These are phyloP conservation scores for Leccinum incarnatum DNA, from an alignment of 768 basidiomycete genomes.

Conservation along the genomic window DNA sequence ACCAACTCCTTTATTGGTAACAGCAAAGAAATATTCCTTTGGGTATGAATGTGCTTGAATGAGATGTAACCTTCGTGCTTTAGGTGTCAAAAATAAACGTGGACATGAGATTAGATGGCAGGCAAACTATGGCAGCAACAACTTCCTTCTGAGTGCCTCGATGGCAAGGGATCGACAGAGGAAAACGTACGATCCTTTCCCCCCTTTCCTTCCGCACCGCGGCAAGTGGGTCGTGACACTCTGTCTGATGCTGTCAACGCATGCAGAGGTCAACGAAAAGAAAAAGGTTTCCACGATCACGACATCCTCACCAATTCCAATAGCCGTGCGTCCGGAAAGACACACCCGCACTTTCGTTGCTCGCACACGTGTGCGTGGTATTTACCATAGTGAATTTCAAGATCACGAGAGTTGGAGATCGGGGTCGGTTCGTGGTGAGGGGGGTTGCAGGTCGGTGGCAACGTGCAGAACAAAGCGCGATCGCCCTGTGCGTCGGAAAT, in stretches of 20 bases:
- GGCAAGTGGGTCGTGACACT: conserved; percentile 87
- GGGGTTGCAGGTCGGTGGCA: conserved; percentile 80
- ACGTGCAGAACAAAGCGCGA: conserved; percentile 60
- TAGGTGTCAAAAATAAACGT: conserved; percentile 67
- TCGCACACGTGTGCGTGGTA: conserved; percentile 86
- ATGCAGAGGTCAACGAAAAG: conserved; percentile 1
- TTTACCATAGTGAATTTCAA: conserved; percentile 80
- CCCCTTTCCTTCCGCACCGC: conserved; percentile 73
- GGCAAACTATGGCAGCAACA: conserved; percentile 56
- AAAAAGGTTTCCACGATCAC: background rate
- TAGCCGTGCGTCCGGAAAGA: conserved; percentile 81
- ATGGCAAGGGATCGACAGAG: conserved; percentile 13
- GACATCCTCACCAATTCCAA: conserved; percentile 66
- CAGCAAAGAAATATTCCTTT: conserved; percentile 87
- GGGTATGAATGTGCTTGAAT: conserved; percentile 82
- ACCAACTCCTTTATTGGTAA: conserved; percentile 89
- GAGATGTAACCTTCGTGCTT: conserved; percentile 74
- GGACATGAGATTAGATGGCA: conserved; percentile 67
- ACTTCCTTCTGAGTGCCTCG: background rate
- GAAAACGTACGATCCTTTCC: conserved; percentile 68
- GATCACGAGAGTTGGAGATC: conserved; percentile 62
- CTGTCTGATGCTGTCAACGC: conserved; percentile 64
- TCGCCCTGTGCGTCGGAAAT: conserved; percentile 23
- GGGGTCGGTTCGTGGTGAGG: conserved; percentile 54
- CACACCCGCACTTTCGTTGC: conserved; percentile 62